phyloP scores from a whole-genome alignment of 306 rosid genomes.

The Mimosa pudica region DNA sequence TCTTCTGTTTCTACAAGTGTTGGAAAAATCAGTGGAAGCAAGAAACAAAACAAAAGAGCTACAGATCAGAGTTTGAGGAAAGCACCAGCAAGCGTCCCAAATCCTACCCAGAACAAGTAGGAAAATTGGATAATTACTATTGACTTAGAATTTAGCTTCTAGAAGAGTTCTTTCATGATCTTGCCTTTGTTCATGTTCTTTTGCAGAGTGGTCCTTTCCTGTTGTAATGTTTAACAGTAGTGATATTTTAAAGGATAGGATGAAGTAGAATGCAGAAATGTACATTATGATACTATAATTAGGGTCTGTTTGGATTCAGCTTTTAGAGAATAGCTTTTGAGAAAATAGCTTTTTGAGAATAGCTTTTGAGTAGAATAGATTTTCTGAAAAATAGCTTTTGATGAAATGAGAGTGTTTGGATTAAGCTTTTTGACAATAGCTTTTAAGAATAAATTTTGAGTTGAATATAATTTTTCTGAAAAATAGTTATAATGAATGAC shows the following conservation, averaged over 20 bases:
- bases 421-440: too few relatives aligned
- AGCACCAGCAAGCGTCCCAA: conserved; percentile 51
- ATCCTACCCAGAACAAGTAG: conserved; percentile 62
- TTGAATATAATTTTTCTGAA: too few relatives aligned
- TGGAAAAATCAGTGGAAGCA: conserved; percentile 31
- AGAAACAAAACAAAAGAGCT: conserved; percentile 52
- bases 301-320: too few relatives aligned
- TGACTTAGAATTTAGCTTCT: background rate
- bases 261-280: conserved; percentile 20
- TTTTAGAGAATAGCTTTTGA: too few relatives aligned
- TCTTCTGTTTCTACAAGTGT: conserved; percentile 34
- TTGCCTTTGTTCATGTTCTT: conserved; percentile 3
- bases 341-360: too few relatives aligned
- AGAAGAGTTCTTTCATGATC: background rate
- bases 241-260: conserved; percentile 18
- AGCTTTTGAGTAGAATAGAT: too few relatives aligned
- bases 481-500: too few relatives aligned
- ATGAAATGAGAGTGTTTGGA: too few relatives aligned
- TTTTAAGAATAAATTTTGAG: too few relatives aligned
- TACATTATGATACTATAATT: conserved; percentile 22
- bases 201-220: background rate
- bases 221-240: conserved; percentile 6
- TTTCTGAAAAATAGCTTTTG: too few relatives aligned
- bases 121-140: background rate
- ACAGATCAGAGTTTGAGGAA: conserved; percentile 50